Percentiles rank a stretch among this genome's conserved stretches.
Evolutionary conservation across 495 filamentous ascomycete genomes (phyloP).

Genomic region (Penicillium angulare): DNA sequence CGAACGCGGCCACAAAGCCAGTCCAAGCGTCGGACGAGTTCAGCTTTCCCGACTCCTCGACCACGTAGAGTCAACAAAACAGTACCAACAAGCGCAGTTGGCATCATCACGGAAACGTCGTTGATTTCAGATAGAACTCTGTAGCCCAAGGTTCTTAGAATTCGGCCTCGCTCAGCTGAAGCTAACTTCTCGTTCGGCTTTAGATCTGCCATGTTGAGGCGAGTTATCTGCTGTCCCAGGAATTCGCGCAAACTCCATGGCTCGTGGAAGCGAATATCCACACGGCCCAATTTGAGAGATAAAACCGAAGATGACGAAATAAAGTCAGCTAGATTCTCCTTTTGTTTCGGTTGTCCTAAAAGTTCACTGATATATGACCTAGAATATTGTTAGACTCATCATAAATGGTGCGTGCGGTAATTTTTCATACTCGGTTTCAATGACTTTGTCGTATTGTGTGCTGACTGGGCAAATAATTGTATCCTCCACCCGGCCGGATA

Average conservation of each 20-base stretch:
- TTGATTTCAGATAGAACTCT: conserved; percentile 93
- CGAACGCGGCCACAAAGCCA: conserved; percentile 85
- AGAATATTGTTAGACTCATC: conserved; percentile 11
- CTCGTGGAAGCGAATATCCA: conserved; percentile 93
- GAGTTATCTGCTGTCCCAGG: conserved; percentile 66
- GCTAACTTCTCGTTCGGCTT: conserved; percentile 38
- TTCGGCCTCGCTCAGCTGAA: conserved; percentile 52
- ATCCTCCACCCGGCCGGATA: conserved; percentile 86
- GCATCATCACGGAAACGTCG: conserved; percentile 94
- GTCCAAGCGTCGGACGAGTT: conserved; percentile 81
- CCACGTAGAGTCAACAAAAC: conserved; percentile 89
- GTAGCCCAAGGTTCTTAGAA: conserved; percentile 84
- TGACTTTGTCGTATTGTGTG: conserved; percentile 97
- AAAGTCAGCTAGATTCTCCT: conserved; percentile 89
- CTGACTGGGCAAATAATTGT: conserved; percentile 91
- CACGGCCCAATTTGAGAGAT: conserved; percentile 81
- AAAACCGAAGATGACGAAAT: conserved; percentile 85
- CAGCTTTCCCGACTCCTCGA: conserved; percentile 82
- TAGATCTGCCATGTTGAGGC: conserved; percentile 32
- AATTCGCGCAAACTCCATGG: conserved; percentile 87
- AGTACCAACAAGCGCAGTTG: conserved; percentile 90
- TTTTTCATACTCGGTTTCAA: conserved; percentile 76
- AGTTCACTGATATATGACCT: conserved; percentile 90
- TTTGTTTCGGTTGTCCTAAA: conserved; percentile 87
- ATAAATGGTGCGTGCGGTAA: not conserved